phyloP scores from a whole-genome alignment of 2,329 filamentous ascomycete species.

The Hortaea werneckii region DNA sequence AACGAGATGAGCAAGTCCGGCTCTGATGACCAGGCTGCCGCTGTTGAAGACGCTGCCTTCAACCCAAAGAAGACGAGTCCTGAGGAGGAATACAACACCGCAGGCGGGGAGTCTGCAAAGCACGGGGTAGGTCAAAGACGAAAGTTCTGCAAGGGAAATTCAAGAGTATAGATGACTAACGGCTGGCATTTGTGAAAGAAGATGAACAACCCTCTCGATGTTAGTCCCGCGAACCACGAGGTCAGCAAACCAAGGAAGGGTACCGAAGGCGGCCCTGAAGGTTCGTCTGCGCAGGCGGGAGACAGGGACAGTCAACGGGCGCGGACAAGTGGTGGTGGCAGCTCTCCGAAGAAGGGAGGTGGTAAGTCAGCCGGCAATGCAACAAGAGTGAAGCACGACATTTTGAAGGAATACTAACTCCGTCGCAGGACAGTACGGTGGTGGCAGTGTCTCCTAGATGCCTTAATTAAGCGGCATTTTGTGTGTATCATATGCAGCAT shows the following conservation, averaged over 20 bases:
- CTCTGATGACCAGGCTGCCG: slow-evolving; percentile 49
- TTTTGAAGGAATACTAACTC: no score
- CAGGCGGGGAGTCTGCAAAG: slow-evolving; percentile 24
- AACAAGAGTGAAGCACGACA: no score
- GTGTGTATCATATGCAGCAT: no score
- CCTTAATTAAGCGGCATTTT: background rate
- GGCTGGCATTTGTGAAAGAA: background rate
- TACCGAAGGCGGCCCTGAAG: slow-evolving; percentile 33
- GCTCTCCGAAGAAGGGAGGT: slow-evolving; percentile 23
- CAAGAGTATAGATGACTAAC: no score
- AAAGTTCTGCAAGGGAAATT: no score
- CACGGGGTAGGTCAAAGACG: slow-evolving; percentile 5
- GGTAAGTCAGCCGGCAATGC: slow-evolving; percentile 10
- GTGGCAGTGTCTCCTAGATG: background rate
- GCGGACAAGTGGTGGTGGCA: slow-evolving; percentile 16
- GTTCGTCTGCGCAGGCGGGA: slow-evolving; percentile 24
- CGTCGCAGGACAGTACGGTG: background rate
- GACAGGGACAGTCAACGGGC: slow-evolving; percentile 14
- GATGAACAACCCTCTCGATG: slow-evolving; percentile 43
- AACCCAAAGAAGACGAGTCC: slow-evolving; percentile 58
- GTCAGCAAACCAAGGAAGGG: slow-evolving; percentile 41
- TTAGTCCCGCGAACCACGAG: slow-evolving; percentile 51
- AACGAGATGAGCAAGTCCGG: slow-evolving; percentile 61
- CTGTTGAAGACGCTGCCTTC: slow-evolving; percentile 54
- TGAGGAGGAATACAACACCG: slow-evolving; percentile 43